A percentile compares a stretch with the other conserved stretches of the same genome.
phyloP scores from a whole-genome alignment of 2,329 filamentous ascomycete genomes.

The Spiromastix sp. region DNA sequence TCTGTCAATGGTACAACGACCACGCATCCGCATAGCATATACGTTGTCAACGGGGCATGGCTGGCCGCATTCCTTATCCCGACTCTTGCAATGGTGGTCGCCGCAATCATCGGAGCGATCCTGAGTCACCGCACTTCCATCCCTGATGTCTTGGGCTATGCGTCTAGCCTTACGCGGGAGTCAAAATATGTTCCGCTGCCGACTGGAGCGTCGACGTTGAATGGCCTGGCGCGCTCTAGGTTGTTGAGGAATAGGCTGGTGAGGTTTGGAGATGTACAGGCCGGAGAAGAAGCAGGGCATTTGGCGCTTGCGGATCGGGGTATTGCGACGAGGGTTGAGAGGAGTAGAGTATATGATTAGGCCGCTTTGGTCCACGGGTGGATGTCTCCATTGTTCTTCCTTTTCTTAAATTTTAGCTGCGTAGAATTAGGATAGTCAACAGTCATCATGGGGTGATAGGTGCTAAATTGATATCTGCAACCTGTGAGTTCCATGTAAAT shows the following conservation, averaged over 20 bases:
- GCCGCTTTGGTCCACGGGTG: too few species aligned
- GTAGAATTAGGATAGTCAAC: too few species aligned
- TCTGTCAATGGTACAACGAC: not conserved
- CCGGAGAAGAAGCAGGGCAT: not conserved
- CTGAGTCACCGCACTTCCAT: constrained; percentile 1
- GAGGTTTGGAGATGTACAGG: constrained; percentile 3
- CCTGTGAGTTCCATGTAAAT: too few species aligned
- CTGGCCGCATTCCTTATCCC: constrained; percentile 2
- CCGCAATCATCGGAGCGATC: not conserved
- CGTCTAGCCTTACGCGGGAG: constrained; percentile 2
- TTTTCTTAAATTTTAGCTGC: too few species aligned
- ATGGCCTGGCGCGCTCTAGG: constrained; percentile 1
- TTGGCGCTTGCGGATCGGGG: constrained; percentile 3
- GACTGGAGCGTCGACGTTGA: not conserved
- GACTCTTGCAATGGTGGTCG: constrained; percentile 2
- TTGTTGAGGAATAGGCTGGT: constrained; percentile 2
- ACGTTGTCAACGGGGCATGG: constrained; percentile 1
- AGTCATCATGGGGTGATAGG: too few species aligned
- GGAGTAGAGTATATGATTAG: constrained; percentile 2
- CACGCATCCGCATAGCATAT: not conserved
- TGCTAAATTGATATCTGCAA: too few species aligned
- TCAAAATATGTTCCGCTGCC: not conserved
- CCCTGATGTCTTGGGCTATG: constrained; percentile 3
- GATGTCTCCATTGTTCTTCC: too few species aligned
- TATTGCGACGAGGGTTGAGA: constrained; percentile 1